phyloP scores from a whole-genome alignment of 805 yeast genomes.

The Pichia californica region DNA sequence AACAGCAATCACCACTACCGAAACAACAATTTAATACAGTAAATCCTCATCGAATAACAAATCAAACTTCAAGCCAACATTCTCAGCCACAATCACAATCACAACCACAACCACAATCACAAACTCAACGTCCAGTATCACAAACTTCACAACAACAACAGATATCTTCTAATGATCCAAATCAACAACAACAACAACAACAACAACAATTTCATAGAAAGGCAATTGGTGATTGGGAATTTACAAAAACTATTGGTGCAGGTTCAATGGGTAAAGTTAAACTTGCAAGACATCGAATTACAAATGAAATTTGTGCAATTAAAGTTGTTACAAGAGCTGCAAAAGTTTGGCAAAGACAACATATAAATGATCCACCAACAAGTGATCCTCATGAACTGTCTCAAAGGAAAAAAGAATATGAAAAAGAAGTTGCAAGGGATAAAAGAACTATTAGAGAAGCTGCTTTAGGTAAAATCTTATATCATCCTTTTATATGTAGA shows the following conservation, averaged over 20 bases:
- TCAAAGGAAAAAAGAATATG: conserved; percentile 62
- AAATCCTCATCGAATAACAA: conserved; percentile 8
- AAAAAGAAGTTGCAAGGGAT: conserved; percentile 84
- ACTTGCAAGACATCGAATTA: conserved; percentile 76
- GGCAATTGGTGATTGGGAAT: conserved; percentile 95
- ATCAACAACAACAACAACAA: conserved; percentile 2
- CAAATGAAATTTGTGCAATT: conserved; percentile 82
- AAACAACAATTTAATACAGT: conserved; percentile 4
- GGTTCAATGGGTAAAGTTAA: conserved; percentile 99
- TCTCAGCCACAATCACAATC: conserved; percentile 8
- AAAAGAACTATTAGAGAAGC: conserved; percentile 92
- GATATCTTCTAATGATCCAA: neutral
- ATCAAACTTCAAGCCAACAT: conserved; percentile 7
- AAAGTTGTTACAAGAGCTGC: conserved; percentile 91
- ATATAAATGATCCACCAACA: conserved; percentile 62
- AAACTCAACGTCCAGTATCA: conserved; percentile 11
- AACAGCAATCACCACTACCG: conserved; percentile 6
- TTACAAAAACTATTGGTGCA: conserved; percentile 90
- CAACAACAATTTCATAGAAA: conserved; percentile 60
- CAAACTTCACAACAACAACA: neutral
- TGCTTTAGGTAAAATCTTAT: conserved; percentile 80
- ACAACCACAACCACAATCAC: conserved; percentile 3
- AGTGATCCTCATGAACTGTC: conserved; percentile 48
- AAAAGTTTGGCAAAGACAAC: conserved; percentile 65
- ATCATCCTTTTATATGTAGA: conserved; percentile 89